Evolutionary conservation across 371 early-diverging fungal species (phyloP).

Genomic region (Zancudomyces culisetae): DNA sequence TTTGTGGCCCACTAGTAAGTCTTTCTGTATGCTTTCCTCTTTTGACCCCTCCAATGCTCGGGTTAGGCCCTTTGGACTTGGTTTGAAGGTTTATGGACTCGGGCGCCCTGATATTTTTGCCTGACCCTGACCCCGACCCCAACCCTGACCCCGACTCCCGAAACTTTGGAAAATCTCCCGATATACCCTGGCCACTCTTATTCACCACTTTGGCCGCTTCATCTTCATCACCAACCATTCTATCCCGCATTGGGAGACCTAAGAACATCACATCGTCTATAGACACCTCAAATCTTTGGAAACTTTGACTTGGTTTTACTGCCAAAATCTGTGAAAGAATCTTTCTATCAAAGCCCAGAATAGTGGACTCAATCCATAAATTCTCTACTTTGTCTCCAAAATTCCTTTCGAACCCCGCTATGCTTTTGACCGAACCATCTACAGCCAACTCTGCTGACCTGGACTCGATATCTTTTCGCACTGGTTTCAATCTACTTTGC

Average conservation of each 20-base stretch:
- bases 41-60: neutral
- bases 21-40: neutral
- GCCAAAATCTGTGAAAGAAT: constrained; percentile 20
- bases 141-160: neutral
- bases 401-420: no score
- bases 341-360: constrained; percentile 15
- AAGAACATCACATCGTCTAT: constrained; percentile 21
- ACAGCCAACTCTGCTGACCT: no score
- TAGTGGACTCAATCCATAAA: constrained; percentile 5
- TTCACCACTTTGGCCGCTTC: neutral
- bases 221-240: constrained; percentile 14
- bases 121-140: neutral
- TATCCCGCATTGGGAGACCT: constrained; percentile 18
- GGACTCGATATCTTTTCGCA: no score
- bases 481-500: no score
- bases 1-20: no score
- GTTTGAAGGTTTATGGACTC: neutral
- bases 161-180: neutral
- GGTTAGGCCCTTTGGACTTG: neutral
- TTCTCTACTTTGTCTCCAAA: no score
- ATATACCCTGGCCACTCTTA: neutral
- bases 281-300: constrained; percentile 18
- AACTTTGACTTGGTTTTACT: constrained; percentile 22
- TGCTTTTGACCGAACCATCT: no score
- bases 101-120: no score